Conservation (phyloP, 768 basidiomycete genomes). For the Daedalea quercina region DNA sequence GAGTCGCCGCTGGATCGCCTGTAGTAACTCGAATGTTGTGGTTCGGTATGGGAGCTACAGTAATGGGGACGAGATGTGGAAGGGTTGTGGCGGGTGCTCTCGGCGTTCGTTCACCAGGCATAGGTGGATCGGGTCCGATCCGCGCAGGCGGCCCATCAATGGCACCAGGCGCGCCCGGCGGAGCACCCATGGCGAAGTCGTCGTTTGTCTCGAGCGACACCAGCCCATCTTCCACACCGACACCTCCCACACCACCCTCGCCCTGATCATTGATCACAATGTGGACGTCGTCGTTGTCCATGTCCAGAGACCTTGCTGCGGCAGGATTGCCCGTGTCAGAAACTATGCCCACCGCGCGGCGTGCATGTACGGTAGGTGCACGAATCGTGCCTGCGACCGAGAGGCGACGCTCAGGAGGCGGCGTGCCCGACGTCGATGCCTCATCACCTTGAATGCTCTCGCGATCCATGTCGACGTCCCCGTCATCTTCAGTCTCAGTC, state of each 20-base stretch:
- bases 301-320: conserved; percentile 29
- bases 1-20: background rate
- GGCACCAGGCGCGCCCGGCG: conserved; percentile 86
- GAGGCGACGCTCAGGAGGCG: conserved; percentile 23
- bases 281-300: conserved; percentile 43
- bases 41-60: conserved; percentile 10
- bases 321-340: conserved; percentile 27
- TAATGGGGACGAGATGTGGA: conserved; percentile 26
- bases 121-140: conserved; percentile 16
- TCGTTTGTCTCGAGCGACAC: conserved; percentile 78
- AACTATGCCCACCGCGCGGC: conserved; percentile 44
- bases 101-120: conserved; percentile 36
- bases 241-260: conserved; percentile 38
- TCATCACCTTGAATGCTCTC: conserved; percentile 29
- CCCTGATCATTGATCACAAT: conserved; percentile 45
- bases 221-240: conserved; percentile 68
- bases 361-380: conserved; percentile 25
- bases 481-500: conserved; percentile 77
- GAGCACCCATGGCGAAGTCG: conserved; percentile 86
- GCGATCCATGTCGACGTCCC: conserved; percentile 51
- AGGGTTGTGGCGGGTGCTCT: conserved; percentile 53
- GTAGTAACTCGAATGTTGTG: conserved; percentile 3
- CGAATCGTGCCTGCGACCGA: conserved; percentile 18
- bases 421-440: conserved; percentile 16
- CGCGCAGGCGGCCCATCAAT: conserved; percentile 33